Percentiles rank a stretch among this genome's conserved stretches.
These are phyloP conservation scores for Lactifluus hygrophoroides DNA, from an alignment of 768 basidiomycete genomes.

Conservation along the genomic window DNA sequence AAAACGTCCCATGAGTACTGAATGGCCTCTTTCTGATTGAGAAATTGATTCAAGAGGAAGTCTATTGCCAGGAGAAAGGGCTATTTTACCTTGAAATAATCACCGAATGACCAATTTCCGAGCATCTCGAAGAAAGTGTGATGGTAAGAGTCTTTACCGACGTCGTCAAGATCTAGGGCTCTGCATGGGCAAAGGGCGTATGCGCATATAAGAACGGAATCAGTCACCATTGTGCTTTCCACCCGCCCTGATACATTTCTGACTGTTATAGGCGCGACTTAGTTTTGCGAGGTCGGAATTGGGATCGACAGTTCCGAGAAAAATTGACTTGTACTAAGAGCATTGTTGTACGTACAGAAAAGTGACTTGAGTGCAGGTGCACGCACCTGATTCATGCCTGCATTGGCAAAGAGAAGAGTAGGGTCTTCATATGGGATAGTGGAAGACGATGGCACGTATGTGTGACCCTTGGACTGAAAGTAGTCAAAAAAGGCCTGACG, in stretches of 20 bases:
- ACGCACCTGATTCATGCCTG: conserved; percentile 89
- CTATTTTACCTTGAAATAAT: conserved; percentile 87
- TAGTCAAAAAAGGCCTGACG: conserved; percentile 88
- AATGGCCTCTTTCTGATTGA: conserved; percentile 80
- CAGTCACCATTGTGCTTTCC: conserved; percentile 92
- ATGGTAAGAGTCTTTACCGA: conserved; percentile 97
- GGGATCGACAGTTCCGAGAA: conserved; percentile 96
- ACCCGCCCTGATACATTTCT: conserved; percentile 98
- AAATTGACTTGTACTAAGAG: conserved; percentile 86
- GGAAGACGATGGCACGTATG: conserved; percentile 82
- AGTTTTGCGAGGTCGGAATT: conserved; percentile 85
- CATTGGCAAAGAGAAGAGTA: conserved; percentile 95
- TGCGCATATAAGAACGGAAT: not conserved
- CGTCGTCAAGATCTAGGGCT: conserved; percentile 85
- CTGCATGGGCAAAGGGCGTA: conserved; percentile 2
- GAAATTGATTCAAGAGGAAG: not conserved
- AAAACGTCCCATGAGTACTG: conserved; percentile 91
- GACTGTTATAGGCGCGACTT: conserved; percentile 90
- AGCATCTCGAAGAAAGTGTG: conserved; percentile 99
- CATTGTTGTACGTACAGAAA: not conserved
- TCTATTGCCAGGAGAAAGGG: not conserved
- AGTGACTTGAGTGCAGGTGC: too few relatives aligned
- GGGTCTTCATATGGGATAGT: conserved; percentile 98
- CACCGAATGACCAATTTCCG: conserved; percentile 99
- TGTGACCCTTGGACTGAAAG: conserved; percentile 73